Conservation (phyloP, 306 rosid species). For the Sicyos baderoa region DNA sequence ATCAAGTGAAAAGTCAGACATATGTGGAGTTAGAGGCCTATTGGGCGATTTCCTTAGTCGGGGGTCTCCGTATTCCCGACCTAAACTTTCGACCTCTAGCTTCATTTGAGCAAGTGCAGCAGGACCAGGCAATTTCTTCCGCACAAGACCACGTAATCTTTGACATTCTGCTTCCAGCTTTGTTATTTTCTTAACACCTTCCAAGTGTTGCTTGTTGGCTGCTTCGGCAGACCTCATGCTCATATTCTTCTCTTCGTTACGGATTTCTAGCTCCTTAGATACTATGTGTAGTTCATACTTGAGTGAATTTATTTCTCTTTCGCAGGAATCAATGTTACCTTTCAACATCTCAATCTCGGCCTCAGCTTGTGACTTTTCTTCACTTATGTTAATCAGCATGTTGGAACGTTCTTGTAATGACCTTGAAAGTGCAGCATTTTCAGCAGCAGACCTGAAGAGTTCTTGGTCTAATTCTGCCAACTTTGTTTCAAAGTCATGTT, state of each 20-base stretch:
- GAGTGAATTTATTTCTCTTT: constrained; percentile 77
- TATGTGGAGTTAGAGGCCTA: constrained; percentile 56
- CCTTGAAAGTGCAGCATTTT: constrained; percentile 70
- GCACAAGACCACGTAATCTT: constrained; percentile 87
- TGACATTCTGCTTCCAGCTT: constrained; percentile 98
- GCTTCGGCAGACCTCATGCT: constrained; percentile 90
- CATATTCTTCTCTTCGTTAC: constrained; percentile 96
- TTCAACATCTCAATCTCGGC: constrained; percentile 85
- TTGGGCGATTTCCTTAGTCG: constrained; percentile 65
- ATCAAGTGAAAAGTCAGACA: constrained; percentile 61
- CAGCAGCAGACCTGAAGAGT: constrained; percentile 72
- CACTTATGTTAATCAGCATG: constrained; percentile 64
- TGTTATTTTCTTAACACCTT: constrained; percentile 82
- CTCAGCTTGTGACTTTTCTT: constrained; percentile 82
- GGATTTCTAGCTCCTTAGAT: constrained; percentile 93
- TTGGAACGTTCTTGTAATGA: constrained; percentile 91
- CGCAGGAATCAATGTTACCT: constrained; percentile 68
- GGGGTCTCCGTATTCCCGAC: constrained; percentile 74
- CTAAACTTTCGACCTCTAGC: constrained; percentile 87
- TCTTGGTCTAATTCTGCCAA: constrained; percentile 70
- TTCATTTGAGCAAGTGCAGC: constrained; percentile 99
- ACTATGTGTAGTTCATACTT: constrained; percentile 77
- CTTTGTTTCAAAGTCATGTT: constrained; percentile 73
- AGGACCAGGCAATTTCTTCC: constrained; percentile 96
- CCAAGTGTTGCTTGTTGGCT: constrained; percentile 88